Percentiles rank a stretch among this genome's conserved stretches.
These are phyloP conservation scores for Pythium rhizo-oryzae DNA, from an alignment of 352 stramenopile species.

Conservation along the genomic window DNA sequence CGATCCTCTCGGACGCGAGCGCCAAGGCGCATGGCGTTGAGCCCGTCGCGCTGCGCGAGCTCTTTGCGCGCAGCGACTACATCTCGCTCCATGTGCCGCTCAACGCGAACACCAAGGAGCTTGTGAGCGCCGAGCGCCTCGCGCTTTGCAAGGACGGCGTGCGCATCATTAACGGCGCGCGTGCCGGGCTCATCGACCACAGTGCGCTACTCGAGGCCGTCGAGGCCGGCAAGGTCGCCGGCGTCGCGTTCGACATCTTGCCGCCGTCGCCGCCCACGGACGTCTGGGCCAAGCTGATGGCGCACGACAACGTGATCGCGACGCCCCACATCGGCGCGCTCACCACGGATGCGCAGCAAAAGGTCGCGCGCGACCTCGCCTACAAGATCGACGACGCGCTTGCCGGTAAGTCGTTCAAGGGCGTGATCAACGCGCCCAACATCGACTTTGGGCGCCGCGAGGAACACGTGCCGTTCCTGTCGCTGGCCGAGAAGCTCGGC, in stretches of 20 bases:
- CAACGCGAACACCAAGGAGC: slow-evolving; percentile 93
- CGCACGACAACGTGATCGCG: slow-evolving; percentile 91
- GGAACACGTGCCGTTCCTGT: slow-evolving; percentile 85
- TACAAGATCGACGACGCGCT: slow-evolving; percentile 93
- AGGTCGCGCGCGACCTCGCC: slow-evolving; percentile 90
- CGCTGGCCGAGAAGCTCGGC: slow-evolving; percentile 91
- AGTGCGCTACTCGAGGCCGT: slow-evolving; percentile 89
- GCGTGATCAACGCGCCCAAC: slow-evolving; percentile 96
- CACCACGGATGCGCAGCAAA: slow-evolving; percentile 94
- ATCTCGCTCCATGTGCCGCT: slow-evolving; percentile 97
- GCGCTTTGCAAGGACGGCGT: slow-evolving; percentile 92
- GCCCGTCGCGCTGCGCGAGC: slow-evolving; percentile 79
- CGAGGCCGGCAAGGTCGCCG: slow-evolving; percentile 75
- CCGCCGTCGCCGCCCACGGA: slow-evolving; percentile 49
- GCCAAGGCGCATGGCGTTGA: slow-evolving; percentile 82
- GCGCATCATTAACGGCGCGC: slow-evolving; percentile 94
- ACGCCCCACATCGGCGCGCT: slow-evolving; percentile 96
- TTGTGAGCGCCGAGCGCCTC: slow-evolving; percentile 85
- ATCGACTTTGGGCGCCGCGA: slow-evolving; percentile 86
- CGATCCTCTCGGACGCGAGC: slow-evolving; percentile 87
- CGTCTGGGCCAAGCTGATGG: slow-evolving; percentile 77
- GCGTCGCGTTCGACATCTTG: slow-evolving; percentile 78
- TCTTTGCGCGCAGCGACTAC: slow-evolving; percentile 94
- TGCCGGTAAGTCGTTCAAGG: slow-evolving; percentile 90
- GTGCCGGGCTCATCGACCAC: slow-evolving; percentile 94